Conservation (phyloP, 1,284 basidiomycete species). For the Austroboletus rostrupii region DNA sequence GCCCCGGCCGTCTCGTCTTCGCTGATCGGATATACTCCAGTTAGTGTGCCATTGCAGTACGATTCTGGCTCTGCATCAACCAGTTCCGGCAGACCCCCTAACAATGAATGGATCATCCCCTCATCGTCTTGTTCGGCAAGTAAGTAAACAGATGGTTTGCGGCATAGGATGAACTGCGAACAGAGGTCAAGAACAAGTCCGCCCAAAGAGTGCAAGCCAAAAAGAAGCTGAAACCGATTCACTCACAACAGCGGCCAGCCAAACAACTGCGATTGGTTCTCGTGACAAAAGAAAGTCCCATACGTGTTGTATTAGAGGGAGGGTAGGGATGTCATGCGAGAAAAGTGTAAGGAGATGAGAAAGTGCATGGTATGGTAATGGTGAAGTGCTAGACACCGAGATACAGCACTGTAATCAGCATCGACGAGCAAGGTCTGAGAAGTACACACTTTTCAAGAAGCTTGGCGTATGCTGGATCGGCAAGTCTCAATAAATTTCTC, state of each 20-base stretch:
- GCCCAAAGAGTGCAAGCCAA: not conserved
- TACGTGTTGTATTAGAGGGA: slow-evolving; percentile 80
- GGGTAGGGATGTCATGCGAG: slow-evolving; percentile 84
- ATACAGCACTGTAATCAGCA: slow-evolving; percentile 1
- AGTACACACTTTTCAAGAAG: slow-evolving; percentile 62
- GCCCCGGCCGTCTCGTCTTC: slow-evolving; percentile 1
- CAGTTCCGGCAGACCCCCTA: slow-evolving; percentile 69
- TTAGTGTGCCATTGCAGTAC: not conserved
- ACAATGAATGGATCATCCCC: slow-evolving; percentile 81
- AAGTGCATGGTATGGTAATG: slow-evolving; percentile 82
- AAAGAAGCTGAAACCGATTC: not conserved
- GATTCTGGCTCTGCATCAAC: slow-evolving; percentile 39
- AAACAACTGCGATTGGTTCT: slow-evolving; percentile 78
- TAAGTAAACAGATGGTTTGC: slow-evolving; percentile 54
- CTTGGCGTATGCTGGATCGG: slow-evolving; percentile 68
- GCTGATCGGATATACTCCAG: not conserved
- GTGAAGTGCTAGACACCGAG: slow-evolving; percentile 41
- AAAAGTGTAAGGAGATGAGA: slow-evolving; percentile 89
- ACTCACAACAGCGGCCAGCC: slow-evolving; percentile 78
- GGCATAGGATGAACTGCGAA: slow-evolving; percentile 54
- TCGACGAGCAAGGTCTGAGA: not conserved
- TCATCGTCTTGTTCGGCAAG: slow-evolving; percentile 66
- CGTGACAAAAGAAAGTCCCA: slow-evolving; percentile 85
- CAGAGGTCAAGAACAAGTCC: slow-evolving; percentile 5
- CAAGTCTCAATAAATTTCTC: slow-evolving; percentile 63